A percentile compares a stretch with the other conserved stretches of the same genome.
Evolutionary conservation across 805 yeast genomes (phyloP).

Genomic region (Myxozyma udenii): DNA sequence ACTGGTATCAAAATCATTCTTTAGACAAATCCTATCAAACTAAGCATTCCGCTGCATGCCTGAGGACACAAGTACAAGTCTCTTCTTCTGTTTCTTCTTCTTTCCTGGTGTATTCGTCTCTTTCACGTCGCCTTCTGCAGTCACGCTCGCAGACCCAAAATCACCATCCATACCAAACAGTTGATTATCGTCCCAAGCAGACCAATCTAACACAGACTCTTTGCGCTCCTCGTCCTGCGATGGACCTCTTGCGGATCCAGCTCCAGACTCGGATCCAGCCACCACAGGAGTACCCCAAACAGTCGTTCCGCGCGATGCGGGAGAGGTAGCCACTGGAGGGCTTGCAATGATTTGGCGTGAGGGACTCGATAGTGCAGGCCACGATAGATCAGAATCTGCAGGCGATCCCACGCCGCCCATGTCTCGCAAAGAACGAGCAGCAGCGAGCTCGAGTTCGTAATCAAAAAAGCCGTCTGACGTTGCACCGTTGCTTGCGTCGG

Average conservation of each 20-base stretch:
- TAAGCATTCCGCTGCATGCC: conserved; percentile 19
- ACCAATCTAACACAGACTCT: conserved; percentile 8
- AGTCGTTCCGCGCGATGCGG: conserved; percentile 43
- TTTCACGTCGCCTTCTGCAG: conserved; percentile 1
- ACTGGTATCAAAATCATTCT: too few species aligned
- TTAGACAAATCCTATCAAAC: too few species aligned
- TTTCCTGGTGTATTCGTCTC: conserved; percentile 36
- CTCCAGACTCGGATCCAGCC: conserved; percentile 15
- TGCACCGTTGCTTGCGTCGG: background rate
- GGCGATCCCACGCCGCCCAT: conserved; percentile 6
- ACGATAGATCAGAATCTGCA: conserved; percentile 30
- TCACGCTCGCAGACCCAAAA: background rate
- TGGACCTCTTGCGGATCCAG: conserved; percentile 34
- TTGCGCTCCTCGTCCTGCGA: conserved; percentile 49
- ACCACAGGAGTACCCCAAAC: conserved; percentile 72
- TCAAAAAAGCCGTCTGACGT: background rate
- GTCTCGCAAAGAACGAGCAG: conserved; percentile 5
- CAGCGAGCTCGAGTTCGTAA: background rate
- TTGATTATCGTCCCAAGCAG: conserved; percentile 5
- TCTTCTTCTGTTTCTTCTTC: conserved; percentile 44
- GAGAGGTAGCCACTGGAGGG: conserved; percentile 22
- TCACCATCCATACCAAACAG: background rate
- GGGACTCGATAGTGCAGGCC: conserved; percentile 28
- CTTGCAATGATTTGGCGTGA: background rate
- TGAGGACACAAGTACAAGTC: conserved; percentile 26